Conservation (phyloP, 257 asterid species). For the Petunia secreta region DNA sequence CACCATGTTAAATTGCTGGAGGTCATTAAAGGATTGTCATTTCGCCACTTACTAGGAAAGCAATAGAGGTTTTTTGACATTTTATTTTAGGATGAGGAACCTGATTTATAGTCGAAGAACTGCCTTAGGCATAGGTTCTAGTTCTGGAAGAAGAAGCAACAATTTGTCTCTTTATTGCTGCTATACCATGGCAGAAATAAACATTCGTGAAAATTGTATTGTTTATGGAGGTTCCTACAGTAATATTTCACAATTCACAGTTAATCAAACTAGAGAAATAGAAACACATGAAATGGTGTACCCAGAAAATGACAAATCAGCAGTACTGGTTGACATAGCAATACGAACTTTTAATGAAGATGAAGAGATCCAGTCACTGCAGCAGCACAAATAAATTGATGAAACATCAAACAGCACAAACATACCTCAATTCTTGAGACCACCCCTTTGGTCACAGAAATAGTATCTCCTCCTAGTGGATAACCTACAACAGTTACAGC, state of each 20-base stretch:
- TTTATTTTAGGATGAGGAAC: background rate
- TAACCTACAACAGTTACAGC: constrained; percentile 96
- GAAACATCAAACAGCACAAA: constrained; percentile 24
- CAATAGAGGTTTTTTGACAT: background rate
- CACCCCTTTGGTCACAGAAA: constrained; percentile 97
- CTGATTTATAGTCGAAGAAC: background rate
- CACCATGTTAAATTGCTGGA: constrained; percentile 10
- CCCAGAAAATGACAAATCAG: constrained; percentile 6
- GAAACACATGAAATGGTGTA: background rate
- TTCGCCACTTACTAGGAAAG: background rate
- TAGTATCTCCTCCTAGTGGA: constrained; percentile 99
- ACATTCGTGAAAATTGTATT: background rate
- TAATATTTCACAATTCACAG: background rate
- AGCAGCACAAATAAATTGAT: background rate
- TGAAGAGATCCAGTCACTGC: background rate
- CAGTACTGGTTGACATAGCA: background rate
- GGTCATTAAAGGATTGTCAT: background rate
- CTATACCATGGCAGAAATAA: constrained; percentile 1
- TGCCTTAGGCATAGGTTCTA: background rate
- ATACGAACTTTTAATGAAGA: constrained; percentile 7
- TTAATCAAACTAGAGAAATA: constrained; percentile 6
- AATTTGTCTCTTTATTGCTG: constrained; percentile 7
- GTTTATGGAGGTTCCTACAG: background rate
- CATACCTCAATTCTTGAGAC: constrained; percentile 97
- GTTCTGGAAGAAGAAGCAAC: background rate